Evolutionary conservation across 176 grass and related monocot species (phyloP).

Genomic region (Calamus simplicifolius): DNA sequence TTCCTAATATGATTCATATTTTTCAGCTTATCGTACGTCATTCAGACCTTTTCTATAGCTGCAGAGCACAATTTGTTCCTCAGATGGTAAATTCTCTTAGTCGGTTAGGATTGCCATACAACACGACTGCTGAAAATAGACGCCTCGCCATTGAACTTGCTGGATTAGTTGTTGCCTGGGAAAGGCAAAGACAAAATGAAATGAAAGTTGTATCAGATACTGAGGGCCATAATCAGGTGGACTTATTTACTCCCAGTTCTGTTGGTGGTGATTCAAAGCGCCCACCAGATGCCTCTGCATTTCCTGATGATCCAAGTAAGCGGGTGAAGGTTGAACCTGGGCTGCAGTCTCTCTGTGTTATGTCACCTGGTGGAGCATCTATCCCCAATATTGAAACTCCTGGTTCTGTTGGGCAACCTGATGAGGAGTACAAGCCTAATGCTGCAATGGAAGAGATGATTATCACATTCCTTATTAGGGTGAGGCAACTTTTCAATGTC

Average conservation of each 20-base stretch:
- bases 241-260: constrained; percentile 54
- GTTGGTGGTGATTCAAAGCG: constrained; percentile 53
- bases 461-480: constrained; percentile 98
- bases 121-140: constrained; percentile 85
- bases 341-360: constrained; percentile 81
- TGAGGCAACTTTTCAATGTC: constrained; percentile 12
- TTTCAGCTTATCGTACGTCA: constrained; percentile 98
- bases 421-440: constrained; percentile 99
- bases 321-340: constrained; percentile 94
- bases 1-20: constrained; percentile 99
- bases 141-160: constrained; percentile 98
- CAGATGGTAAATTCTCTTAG: constrained; percentile 99
- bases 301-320: constrained; percentile 88
- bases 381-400: constrained; percentile 94
- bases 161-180: constrained; percentile 96
- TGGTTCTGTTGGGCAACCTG: constrained; percentile 75
- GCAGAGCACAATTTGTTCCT: constrained; percentile 98
- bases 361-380: constrained; percentile 86
- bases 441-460: constrained; percentile 99
- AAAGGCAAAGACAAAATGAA: constrained; percentile 92
- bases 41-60: constrained; percentile 95
- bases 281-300: constrained; percentile 40
- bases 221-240: constrained; percentile 57
- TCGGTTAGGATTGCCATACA: constrained; percentile 85
- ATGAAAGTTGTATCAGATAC: constrained; percentile 70